Evolutionary conservation across 2,329 filamentous ascomycete genomes (phyloP).

Genomic region (Fusarium proliferatum): DNA sequence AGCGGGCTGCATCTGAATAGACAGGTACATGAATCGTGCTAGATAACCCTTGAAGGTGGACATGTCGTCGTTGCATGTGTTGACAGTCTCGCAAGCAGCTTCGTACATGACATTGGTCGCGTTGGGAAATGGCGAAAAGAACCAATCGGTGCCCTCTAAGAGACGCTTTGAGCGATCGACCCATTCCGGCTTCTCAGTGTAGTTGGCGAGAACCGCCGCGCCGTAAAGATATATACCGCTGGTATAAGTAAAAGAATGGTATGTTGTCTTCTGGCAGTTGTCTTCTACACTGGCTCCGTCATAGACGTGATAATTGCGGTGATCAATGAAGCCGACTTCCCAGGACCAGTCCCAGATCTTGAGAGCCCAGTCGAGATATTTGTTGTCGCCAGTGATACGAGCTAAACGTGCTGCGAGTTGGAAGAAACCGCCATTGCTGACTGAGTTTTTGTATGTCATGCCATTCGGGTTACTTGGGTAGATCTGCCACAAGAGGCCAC

Average conservation of each 20-base stretch:
- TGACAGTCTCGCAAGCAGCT: slow-evolving; percentile 69
- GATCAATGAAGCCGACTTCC: slow-evolving; percentile 66
- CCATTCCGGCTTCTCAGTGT: slow-evolving; percentile 66
- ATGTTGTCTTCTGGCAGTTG: slow-evolving; percentile 65
- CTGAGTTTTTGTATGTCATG: slow-evolving; percentile 84
- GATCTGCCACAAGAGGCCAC: slow-evolving; percentile 86
- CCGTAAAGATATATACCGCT: slow-evolving; percentile 74
- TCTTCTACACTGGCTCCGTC: slow-evolving; percentile 69
- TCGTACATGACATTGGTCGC: slow-evolving; percentile 73
- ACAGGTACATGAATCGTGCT: slow-evolving; percentile 71
- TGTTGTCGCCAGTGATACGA: slow-evolving; percentile 73
- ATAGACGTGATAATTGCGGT: slow-evolving; percentile 62
- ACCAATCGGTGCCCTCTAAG: slow-evolving; percentile 62
- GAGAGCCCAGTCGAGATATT: slow-evolving; percentile 74
- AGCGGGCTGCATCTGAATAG: slow-evolving; percentile 66
- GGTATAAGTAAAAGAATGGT: slow-evolving; percentile 72
- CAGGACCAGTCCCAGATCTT: slow-evolving; percentile 75
- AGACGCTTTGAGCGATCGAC: slow-evolving; percentile 62
- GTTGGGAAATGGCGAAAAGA: slow-evolving; percentile 65
- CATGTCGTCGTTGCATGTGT: slow-evolving; percentile 71
- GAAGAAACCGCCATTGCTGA: slow-evolving; percentile 86
- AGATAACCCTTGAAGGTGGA: slow-evolving; percentile 76
- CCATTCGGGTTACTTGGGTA: slow-evolving; percentile 78
- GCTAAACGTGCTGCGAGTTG: slow-evolving; percentile 81
- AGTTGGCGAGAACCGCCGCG: slow-evolving; percentile 71